Percentiles rank a stretch among this genome's conserved stretches.
These are phyloP conservation scores for Turritis glabra DNA, from an alignment of 345 rosid genomes.

Conservation along the genomic window DNA sequence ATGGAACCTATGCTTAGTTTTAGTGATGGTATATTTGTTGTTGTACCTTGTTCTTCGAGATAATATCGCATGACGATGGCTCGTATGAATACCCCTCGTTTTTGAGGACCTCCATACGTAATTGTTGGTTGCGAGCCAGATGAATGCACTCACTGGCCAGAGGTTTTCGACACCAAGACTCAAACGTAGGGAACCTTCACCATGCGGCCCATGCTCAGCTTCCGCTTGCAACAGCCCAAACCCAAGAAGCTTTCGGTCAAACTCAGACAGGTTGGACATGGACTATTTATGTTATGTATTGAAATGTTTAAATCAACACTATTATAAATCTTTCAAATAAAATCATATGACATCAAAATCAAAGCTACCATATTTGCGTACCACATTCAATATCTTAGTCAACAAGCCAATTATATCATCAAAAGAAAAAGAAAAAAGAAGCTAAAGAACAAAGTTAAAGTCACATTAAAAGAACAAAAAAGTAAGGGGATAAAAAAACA, in stretches of 20 bases:
- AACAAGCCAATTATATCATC: slow-evolving; percentile 39
- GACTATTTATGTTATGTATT: neutral
- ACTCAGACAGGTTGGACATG: neutral
- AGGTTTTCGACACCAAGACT: too few relatives aligned
- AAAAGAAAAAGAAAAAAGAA: slow-evolving; percentile 23
- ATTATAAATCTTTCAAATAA: neutral
- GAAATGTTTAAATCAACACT: neutral
- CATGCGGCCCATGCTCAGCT: neutral
- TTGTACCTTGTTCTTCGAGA: too few relatives aligned
- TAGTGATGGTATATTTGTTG: too few relatives aligned
- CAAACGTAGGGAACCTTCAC: too few relatives aligned
- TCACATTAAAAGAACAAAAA: slow-evolving; percentile 40
- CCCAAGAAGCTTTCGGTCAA: neutral
- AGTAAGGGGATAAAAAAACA: neutral
- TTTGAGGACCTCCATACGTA: too few relatives aligned
- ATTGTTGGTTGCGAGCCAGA: too few relatives aligned
- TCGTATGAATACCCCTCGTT: too few relatives aligned
- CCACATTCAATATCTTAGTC: slow-evolving; percentile 35
- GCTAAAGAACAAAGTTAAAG: slow-evolving; percentile 41
- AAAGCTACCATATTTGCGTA: slow-evolving; percentile 19
- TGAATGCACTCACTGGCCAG: too few relatives aligned
- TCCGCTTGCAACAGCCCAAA: neutral
- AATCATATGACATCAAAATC: slow-evolving; percentile 16
- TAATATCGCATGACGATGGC: too few relatives aligned
- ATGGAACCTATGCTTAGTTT: too few relatives aligned